Conservation (phyloP, 345 rosid genomes). For the Brassica rapa region DNA sequence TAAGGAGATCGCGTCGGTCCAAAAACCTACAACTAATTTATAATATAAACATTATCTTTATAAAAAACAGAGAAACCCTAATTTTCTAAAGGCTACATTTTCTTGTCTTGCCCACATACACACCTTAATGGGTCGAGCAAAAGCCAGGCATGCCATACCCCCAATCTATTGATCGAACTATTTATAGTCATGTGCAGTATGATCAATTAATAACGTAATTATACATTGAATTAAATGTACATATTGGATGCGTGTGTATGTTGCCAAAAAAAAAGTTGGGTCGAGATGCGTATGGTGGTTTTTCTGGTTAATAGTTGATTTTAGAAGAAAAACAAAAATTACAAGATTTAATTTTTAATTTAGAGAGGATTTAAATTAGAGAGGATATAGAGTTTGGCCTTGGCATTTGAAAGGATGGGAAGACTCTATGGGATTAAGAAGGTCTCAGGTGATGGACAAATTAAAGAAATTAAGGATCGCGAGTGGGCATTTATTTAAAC, state of each 20-base stretch:
- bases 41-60: neutral
- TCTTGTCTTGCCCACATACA: conserved; percentile 13
- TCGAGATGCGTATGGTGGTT: neutral
- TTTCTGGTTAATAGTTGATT: neutral
- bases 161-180: neutral
- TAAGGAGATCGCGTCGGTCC: conserved; percentile 33
- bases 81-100: conserved; percentile 32
- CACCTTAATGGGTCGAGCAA: conserved; percentile 28
- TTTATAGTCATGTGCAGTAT: neutral
- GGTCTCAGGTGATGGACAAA: conserved; percentile 24
- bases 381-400: neutral
- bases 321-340: neutral
- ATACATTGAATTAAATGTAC: neutral
- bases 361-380: neutral
- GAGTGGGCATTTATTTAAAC: conserved; percentile 34
- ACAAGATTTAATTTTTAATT: no score
- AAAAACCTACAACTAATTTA: conserved; percentile 5
- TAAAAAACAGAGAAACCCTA: conserved; percentile 34
- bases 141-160: conserved; percentile 18
- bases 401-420: conserved; percentile 12
- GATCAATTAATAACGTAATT: neutral
- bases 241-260: neutral
- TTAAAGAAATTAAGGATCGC: conserved; percentile 10
- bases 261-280: neutral
- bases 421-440: conserved; percentile 13